Conservation (phyloP, 1,139 yeast species). For the Blastobotrys illinoisensis region DNA sequence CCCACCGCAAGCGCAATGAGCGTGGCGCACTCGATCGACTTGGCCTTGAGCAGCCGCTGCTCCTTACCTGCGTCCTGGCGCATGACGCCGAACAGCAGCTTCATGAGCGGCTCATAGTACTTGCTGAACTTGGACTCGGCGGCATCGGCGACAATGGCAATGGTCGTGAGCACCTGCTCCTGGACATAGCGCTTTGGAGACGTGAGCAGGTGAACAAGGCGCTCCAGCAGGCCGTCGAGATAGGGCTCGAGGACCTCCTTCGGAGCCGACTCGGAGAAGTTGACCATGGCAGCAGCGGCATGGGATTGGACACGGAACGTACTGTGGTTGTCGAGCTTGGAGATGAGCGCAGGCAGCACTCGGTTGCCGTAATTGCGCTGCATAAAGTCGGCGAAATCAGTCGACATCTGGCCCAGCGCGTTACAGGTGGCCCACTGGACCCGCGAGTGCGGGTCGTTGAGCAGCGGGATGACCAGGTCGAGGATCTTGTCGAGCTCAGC, state of each 20-base stretch:
- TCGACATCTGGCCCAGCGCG: conserved; percentile 95
- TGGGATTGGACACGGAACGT: conserved; percentile 95
- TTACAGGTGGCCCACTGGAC: conserved; percentile 97
- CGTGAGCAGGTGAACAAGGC: conserved; percentile 67
- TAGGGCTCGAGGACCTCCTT: conserved; percentile 87
- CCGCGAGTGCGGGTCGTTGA: conserved; percentile 81
- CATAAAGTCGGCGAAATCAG: conserved; percentile 87
- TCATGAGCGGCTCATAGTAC: conserved; percentile 94
- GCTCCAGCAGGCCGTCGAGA: conserved; percentile 69
- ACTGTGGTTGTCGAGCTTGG: conserved; percentile 62
- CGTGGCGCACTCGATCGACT: conserved; percentile 93
- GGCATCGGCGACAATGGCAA: conserved; percentile 97
- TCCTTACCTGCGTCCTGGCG: conserved; percentile 75
- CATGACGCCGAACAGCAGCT: conserved; percentile 73
- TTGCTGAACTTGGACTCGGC: conserved; percentile 84
- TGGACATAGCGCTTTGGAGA: conserved; percentile 91
- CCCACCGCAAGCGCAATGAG: conserved; percentile 97
- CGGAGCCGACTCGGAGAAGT: conserved; percentile 87
- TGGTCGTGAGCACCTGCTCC: conserved; percentile 93
- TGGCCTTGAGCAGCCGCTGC: conserved; percentile 77
- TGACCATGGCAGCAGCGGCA: conserved; percentile 97
- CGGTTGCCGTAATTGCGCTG: conserved; percentile 76
- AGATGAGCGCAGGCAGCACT: conserved; percentile 81
- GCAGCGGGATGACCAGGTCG: conserved; percentile 76
- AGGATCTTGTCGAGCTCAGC: conserved; percentile 75